Conservation (phyloP, 2,329 filamentous ascomycete genomes). For the Huntiella bhutanensis region DNA sequence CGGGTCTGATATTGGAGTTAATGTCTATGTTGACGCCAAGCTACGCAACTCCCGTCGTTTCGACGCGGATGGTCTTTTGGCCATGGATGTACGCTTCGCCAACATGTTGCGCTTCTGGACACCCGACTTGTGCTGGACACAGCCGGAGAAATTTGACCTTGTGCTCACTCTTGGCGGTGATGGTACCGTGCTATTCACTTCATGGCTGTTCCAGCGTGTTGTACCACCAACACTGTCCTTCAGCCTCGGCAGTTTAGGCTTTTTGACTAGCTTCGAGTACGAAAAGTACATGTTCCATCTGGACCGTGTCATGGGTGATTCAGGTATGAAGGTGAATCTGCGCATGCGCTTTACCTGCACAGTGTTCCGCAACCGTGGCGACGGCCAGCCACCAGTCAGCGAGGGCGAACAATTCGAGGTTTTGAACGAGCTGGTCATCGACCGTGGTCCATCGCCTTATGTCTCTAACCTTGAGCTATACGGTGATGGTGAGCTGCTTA, state of each 20-base stretch:
- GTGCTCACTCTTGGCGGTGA: constrained; percentile 77
- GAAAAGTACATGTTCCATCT: constrained; percentile 74
- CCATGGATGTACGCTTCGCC: constrained; percentile 56
- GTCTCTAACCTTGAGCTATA: constrained; percentile 94
- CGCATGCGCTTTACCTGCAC: constrained; percentile 99
- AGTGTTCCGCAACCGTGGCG: constrained; percentile 56
- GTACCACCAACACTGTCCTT: constrained; percentile 74
- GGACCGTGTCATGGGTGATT: constrained; percentile 76
- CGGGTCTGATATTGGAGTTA: constrained; percentile 74
- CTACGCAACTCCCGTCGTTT: constrained; percentile 77
- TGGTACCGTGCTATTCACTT: constrained; percentile 73
- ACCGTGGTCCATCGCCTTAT: constrained; percentile 88
- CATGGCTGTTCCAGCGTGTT: constrained; percentile 79
- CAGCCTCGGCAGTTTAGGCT: constrained; percentile 69
- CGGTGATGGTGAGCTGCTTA: constrained; percentile 84
- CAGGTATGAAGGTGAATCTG: constrained; percentile 90
- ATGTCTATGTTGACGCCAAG: constrained; percentile 96
- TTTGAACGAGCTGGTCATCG: constrained; percentile 94
- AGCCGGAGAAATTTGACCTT: constrained; percentile 87
- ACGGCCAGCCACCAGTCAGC: constrained; percentile 37
- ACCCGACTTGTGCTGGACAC: constrained; percentile 82
- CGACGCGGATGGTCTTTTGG: constrained; percentile 51
- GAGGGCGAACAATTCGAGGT: constrained; percentile 96
- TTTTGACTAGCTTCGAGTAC: constrained; percentile 76
- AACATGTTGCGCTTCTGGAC: constrained; percentile 91